Percentiles rank a stretch among this genome's conserved stretches.
These are phyloP conservation scores for Warburgia ugandensis DNA, from an alignment of 164 flowering plant species.

Conservation along the genomic window DNA sequence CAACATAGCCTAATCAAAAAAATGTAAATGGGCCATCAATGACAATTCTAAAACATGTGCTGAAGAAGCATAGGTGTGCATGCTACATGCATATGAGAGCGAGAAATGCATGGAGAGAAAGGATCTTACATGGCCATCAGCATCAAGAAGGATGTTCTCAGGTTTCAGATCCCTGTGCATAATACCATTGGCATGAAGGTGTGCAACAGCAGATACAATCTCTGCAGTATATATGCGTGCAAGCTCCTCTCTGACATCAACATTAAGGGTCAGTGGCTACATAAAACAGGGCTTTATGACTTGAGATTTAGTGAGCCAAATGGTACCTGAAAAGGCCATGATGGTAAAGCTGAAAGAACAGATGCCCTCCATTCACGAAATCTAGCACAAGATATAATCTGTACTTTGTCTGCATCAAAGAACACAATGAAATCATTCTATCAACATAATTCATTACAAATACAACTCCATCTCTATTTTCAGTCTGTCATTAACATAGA, in stretches of 20 bases:
- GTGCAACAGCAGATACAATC: conserved; percentile 94
- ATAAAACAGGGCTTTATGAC: too few relatives aligned
- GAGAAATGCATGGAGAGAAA: too few relatives aligned
- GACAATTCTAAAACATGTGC: too few relatives aligned
- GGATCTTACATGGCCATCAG: conserved; percentile 81
- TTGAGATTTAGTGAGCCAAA: too few relatives aligned
- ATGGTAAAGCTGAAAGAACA: conserved; percentile 81
- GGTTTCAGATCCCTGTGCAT: conserved; percentile 97
- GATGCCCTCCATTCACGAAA: conserved; percentile 89
- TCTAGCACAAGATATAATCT: conserved; percentile 81
- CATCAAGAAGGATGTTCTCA: conserved; percentile 88
- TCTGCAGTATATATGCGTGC: conserved; percentile 91
- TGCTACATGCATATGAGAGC: not conserved
- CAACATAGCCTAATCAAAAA: conserved; percentile 48
- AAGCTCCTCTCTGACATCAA: conserved; percentile 71
- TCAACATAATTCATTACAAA: too few relatives aligned
- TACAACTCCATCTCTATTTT: too few relatives aligned
- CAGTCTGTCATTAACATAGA: too few relatives aligned
- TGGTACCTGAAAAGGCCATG: conserved; percentile 92
- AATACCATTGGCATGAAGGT: conserved; percentile 84
- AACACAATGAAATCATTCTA: too few relatives aligned
- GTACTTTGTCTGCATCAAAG: conserved; percentile 60
- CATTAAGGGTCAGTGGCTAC: too few relatives aligned
- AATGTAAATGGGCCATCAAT: too few relatives aligned
- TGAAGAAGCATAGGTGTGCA: too few relatives aligned